A percentile compares a stretch with the other conserved stretches of the same genome.
Evolutionary conservation across 176 grass and related monocot species (phyloP).

Genomic region (Phragmites australis): DNA sequence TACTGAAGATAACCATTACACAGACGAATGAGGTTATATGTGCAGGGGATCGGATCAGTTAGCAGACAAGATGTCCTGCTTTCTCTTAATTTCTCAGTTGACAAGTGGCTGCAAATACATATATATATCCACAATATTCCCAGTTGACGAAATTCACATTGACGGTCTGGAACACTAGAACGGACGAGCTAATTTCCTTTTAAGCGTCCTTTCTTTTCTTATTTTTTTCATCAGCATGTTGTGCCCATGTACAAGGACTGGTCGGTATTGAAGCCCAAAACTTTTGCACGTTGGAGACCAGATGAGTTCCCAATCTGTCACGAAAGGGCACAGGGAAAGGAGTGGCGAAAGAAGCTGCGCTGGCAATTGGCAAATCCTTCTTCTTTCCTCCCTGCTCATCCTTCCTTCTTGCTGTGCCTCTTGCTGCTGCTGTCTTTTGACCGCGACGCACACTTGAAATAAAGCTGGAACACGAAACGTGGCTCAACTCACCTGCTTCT

Average conservation of each 20-base stretch:
- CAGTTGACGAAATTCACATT: background rate
- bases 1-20: conserved; percentile 16
- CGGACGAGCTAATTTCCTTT: no score
- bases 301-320: conserved; percentile 9
- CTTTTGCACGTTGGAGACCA: background rate
- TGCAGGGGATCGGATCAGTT: background rate
- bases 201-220: background rate
- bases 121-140: background rate
- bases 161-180: background rate
- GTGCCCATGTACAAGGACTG: no score
- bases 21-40: background rate
- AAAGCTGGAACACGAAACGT: conserved; percentile 39
- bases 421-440: conserved; percentile 35
- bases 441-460: conserved; percentile 49
- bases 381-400: background rate
- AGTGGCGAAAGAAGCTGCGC: background rate
- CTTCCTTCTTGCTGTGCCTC: background rate
- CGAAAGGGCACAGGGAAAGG: background rate
- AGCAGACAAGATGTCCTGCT: background rate
- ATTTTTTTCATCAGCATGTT: background rate
- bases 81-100: background rate
- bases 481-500: conserved; percentile 38
- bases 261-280: background rate
- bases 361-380: background rate
- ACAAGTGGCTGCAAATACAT: background rate